These are phyloP conservation scores for Harringtonia lauricola DNA, from an alignment of 2,329 filamentous ascomycete genomes.

Conservation along the genomic window DNA sequence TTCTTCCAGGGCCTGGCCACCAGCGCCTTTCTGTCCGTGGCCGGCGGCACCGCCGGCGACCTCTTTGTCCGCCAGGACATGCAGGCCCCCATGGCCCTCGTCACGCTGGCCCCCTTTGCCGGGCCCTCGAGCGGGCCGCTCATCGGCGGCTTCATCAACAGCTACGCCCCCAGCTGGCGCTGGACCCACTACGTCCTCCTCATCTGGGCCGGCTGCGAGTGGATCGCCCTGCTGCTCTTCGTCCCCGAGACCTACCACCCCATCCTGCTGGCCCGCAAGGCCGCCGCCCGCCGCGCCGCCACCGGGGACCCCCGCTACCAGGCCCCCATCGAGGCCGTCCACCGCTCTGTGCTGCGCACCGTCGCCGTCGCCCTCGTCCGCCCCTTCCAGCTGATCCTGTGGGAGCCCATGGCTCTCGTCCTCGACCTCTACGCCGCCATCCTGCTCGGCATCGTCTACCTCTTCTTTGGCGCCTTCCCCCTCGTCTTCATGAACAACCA, in stretches of 20 bases:
- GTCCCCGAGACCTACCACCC: conserved; percentile 84
- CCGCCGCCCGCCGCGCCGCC: conserved; percentile 54
- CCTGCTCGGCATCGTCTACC: conserved; percentile 76
- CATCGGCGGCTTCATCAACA: conserved; percentile 74
- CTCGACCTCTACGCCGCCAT: conserved; percentile 77
- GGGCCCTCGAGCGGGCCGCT: conserved; percentile 50
- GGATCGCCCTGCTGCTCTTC: conserved; percentile 53
- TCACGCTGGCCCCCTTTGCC: conserved; percentile 53
- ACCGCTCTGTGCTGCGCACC: conserved; percentile 49
- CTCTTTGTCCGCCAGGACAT: conserved; percentile 60
- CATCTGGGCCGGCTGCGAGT: conserved; percentile 64
- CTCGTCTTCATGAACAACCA: conserved; percentile 67
- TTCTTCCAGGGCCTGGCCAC: conserved; percentile 70
- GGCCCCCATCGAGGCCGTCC: conserved; percentile 63
- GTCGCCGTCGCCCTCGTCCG: conserved; percentile 48
- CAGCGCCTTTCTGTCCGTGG: conserved; percentile 59
- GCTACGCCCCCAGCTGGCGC: conserved; percentile 59
- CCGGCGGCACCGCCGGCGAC: conserved; percentile 78
- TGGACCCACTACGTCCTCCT: conserved; percentile 80
- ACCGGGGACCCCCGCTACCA: conserved; percentile 70
- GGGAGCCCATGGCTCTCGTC: conserved; percentile 77
- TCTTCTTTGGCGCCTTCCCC: conserved; percentile 84
- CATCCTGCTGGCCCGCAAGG: conserved; percentile 67
- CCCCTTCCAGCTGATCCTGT: conserved; percentile 66
- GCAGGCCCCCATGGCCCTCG: conserved; percentile 75